phyloP scores from a whole-genome alignment of 495 filamentous ascomycete genomes.

The Xylaria bambusicola region DNA sequence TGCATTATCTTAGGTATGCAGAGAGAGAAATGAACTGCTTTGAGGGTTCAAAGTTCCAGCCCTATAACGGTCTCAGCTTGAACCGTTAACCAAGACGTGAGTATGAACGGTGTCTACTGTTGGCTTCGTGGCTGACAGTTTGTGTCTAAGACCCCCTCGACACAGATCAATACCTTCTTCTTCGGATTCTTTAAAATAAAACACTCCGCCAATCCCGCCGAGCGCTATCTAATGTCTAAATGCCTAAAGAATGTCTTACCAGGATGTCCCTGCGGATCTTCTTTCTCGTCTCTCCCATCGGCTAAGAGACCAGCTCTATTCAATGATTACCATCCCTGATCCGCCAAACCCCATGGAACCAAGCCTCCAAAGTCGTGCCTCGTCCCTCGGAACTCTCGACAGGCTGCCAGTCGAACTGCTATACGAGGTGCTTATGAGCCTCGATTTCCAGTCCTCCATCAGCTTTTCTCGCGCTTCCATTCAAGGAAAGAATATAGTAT shows the following conservation, averaged over 20 bases:
- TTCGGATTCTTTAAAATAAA: no score
- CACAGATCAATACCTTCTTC: no score
- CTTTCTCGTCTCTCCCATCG: slow-evolving; percentile 15
- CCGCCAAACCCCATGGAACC: slow-evolving; percentile 9
- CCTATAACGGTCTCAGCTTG: no score
- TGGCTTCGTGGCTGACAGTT: no score
- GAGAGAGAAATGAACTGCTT: no score
- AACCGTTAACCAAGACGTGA: no score
- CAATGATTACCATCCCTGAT: slow-evolving; percentile 5
- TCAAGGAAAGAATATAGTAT: not conserved
- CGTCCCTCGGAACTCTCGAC: slow-evolving; percentile 13
- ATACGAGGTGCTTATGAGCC: not conserved
- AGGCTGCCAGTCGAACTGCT: slow-evolving; percentile 6
- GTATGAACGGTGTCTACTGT: no score
- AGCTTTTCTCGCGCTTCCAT: slow-evolving; percentile 8
- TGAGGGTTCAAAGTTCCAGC: no score
- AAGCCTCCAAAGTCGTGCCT: slow-evolving; percentile 1
- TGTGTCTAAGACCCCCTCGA: no score
- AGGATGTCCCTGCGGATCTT: not conserved
- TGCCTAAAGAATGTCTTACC: not conserved
- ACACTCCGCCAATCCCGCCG: no score
- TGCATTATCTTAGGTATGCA: no score
- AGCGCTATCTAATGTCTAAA: not conserved
- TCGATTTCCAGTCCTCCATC: slow-evolving; percentile 9
- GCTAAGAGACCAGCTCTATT: not conserved